These are phyloP conservation scores for Bruguiera sexangula DNA, from an alignment of 345 rosid species.

Conservation along the genomic window DNA sequence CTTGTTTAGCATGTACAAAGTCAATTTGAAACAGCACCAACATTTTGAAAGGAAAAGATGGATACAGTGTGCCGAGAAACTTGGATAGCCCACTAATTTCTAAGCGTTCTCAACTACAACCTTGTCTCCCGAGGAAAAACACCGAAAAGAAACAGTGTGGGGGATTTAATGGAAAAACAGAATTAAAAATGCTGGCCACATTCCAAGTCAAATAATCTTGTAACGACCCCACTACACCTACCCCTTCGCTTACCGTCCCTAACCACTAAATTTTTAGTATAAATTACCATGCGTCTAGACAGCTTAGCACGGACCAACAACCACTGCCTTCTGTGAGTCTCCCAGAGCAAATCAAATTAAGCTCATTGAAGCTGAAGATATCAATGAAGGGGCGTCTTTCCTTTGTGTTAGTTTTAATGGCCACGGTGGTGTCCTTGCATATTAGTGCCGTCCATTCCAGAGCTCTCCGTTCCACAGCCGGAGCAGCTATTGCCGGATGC, in stretches of 20 bases:
- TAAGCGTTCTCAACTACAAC: neutral
- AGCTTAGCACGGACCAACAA: neutral
- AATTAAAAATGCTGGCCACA: no score
- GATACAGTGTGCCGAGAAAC: no score
- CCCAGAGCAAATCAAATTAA: no score
- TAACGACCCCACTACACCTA: neutral
- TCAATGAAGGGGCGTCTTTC: slow-evolving; percentile 14
- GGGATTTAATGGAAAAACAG: no score
- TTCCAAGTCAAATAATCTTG: slow-evolving; percentile 10
- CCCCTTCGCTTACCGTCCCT: slow-evolving; percentile 9
- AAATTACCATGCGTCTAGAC: neutral
- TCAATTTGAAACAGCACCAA: slow-evolving; percentile 10
- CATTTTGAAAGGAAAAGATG: neutral
- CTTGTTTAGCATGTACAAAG: neutral
- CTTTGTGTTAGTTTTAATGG: slow-evolving; percentile 15
- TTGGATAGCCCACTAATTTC: neutral
- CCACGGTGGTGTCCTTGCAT: slow-evolving; percentile 34
- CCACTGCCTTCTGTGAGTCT: neutral
- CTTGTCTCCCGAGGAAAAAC: no score
- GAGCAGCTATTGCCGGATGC: slow-evolving; percentile 11
- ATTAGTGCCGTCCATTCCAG: slow-evolving; percentile 43
- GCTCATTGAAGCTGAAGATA: neutral
- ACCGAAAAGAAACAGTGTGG: no score
- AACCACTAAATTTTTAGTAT: neutral
- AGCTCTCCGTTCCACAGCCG: slow-evolving; percentile 31